Conservation (phyloP, 352 stramenopile species). For the Phytophthora cactorum region DNA sequence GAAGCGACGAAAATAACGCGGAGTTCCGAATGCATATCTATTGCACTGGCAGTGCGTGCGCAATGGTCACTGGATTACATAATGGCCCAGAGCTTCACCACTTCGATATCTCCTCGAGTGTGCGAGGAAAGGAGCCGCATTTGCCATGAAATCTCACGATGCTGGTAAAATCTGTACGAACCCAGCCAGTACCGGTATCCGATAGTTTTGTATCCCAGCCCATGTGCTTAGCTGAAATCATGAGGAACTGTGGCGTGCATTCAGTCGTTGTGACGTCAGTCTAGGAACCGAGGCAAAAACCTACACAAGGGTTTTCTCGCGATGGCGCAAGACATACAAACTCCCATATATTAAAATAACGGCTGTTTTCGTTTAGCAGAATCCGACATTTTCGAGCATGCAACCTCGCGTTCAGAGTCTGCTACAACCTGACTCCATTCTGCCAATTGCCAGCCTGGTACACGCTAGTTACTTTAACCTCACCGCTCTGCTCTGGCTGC, state of each 20-base stretch:
- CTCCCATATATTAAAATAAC: conserved; percentile 9
- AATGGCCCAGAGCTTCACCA: too few species aligned
- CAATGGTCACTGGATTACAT: not conserved
- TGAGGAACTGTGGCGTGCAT: conserved; percentile 21
- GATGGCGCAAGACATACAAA: conserved; percentile 23
- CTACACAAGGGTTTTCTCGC: conserved; percentile 7
- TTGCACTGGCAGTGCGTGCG: conserved; percentile 1
- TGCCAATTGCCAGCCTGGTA: not conserved
- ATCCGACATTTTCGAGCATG: conserved; percentile 15
- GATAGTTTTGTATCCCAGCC: too few species aligned
- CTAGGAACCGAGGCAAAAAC: conserved; percentile 20
- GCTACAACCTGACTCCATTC: conserved; percentile 14
- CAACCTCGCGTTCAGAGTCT: conserved; percentile 30
- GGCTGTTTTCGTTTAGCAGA: conserved; percentile 25
- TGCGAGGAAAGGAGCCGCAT: not conserved
- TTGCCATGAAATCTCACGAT: conserved; percentile 1
- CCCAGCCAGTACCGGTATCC: too few species aligned
- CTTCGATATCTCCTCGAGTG: not conserved
- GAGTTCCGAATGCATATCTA: conserved; percentile 7
- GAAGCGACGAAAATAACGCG: conserved; percentile 7
- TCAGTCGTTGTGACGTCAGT: conserved; percentile 19
- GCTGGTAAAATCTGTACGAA: too few species aligned
- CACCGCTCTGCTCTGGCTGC: not conserved
- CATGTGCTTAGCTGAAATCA: conserved; percentile 1
- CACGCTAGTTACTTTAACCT: not conserved